A percentile compares a stretch with the other conserved stretches of the same genome.
Conservation (phyloP, 228 moss, liverwort and hornwort species). For the Sphagnum fallax region DNA sequence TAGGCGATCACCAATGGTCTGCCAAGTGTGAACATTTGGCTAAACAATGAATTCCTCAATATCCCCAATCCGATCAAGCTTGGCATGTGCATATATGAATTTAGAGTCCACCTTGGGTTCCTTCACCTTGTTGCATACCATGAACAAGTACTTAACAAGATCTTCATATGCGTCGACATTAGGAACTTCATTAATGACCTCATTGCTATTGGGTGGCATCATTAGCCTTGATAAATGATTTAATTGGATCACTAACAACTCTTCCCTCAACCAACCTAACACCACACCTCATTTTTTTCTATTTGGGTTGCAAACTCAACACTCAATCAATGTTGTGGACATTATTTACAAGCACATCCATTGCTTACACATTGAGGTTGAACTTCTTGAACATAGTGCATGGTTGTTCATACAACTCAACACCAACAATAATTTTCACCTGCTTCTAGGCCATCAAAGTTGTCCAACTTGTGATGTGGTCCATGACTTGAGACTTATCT, state of each 20-base stretch:
- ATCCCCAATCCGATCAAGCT: slow-evolving; percentile 40
- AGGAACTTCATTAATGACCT: slow-evolving; percentile 37
- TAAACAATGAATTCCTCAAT: slow-evolving; percentile 46
- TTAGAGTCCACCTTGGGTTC: slow-evolving; percentile 45
- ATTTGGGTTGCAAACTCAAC: slow-evolving; percentile 91
- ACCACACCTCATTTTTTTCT: slow-evolving; percentile 95
- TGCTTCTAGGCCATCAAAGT: slow-evolving; percentile 48
- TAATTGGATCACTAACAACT: slow-evolving; percentile 49
- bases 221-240: slow-evolving; percentile 51
- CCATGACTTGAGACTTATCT: slow-evolving; percentile 47
- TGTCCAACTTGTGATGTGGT: slow-evolving; percentile 44
- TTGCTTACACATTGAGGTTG: slow-evolving; percentile 85
- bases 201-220: slow-evolving; percentile 42
- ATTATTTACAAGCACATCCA: slow-evolving; percentile 84
- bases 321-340: slow-evolving; percentile 76
- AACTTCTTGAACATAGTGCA: slow-evolving; percentile 97
- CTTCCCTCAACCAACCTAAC: slow-evolving; percentile 58
- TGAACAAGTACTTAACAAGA: slow-evolving; percentile 40
- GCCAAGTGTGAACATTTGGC: slow-evolving; percentile 36
- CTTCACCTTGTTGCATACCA: slow-evolving; percentile 56
- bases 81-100: slow-evolving; percentile 44
- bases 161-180: slow-evolving; percentile 37
- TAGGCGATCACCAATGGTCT: slow-evolving; percentile 43
- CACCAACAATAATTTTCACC: slow-evolving; percentile 69
- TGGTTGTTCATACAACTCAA: slow-evolving; percentile 82